Evolutionary conservation across 768 basidiomycete species (phyloP), one percentile per base, ranked within the genome.

Genomic region (Coprinopsis sp.): DNA sequence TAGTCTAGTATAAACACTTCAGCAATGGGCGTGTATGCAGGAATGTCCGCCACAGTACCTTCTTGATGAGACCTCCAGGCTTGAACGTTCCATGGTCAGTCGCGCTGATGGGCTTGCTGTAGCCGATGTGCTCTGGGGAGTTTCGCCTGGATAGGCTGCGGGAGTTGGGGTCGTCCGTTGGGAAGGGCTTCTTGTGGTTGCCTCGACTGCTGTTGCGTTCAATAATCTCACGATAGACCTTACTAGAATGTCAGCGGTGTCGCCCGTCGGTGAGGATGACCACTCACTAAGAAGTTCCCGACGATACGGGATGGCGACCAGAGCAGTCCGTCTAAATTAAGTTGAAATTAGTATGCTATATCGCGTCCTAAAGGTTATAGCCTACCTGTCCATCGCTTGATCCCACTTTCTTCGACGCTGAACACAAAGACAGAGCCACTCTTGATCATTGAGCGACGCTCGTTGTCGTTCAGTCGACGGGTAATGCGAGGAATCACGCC

Each of bases 251-350:
- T 38, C 23, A 46, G 40, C 39, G 21, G n/a, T n/a, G n/a, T n/a
- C 39, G 21, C 10, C 12, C 16, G 24, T 28, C 16, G 16, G 39
- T 37, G 36, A 29, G 39, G 48, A 44, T 34, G 36, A 47, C 29
- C 37, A 51, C 80, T 53, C 57, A 91, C 87, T 56, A 93, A 68
- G 62, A 90, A 91, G 64, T 91, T 91, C 50, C 85, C 84, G 19
- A 88, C 79, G 53, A 91, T 91, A 6, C 89, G 76, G 50, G 85
- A 88, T 0, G 89, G 88, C 16, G 84, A 87, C 89, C 90, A 93
- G 10, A 84, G 66, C 18, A 87, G 63, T 30, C 82, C 77, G 55
- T 79, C 77, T 78, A 44, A 37, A 33, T 34, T 37, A 46, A 33
- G 33, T 14, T 46, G 36, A 53, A 37, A 50, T 50, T 51, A 52